Evolutionary conservation across 2,329 filamentous ascomycete genomes (phyloP), one percentile per base, ranked within the genome.

Genomic region (Knufia fluminis): DNA sequence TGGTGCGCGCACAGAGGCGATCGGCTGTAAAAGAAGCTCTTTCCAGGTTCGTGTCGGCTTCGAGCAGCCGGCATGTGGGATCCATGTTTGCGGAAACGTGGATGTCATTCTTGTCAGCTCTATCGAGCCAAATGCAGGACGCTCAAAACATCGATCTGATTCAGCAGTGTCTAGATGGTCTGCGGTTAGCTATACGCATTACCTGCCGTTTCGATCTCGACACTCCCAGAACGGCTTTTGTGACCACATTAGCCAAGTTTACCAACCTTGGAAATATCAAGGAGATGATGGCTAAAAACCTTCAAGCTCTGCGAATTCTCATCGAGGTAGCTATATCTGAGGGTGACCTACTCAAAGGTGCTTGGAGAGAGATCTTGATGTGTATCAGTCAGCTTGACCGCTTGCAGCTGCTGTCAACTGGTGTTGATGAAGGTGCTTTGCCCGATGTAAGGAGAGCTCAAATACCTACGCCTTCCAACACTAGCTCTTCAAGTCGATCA

Each of bases 1-100:
- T 98, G 31, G 86, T 97, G 64, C 84, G 88, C 60, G 90, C 87
- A 45, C 92, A 98, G 66, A 82, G 86, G 44, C 83, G 82, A 60
- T 92, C 86, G 52, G 81, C 86, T 1, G 71, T 85, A 36, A 84
- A 85, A 64, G 77, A 64, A 70, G 81, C 71, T n/a, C 68, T 66
- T 60, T 83, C 74, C 68, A 82, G 72, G 50, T 98, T 92, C 66
- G 94, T 98, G 48, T 86, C 88, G 1, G 92, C 92, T 2, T 92
- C 88, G 1, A 97, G 90, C 0, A 90, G 88, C 64, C 91, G 88
- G 60, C 92, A 98, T 65, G 86, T 96, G 44, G 92, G 92, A 0
- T 89, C 92, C 0, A 98, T 98, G 92, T 97, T 98, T 62, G 90
- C 95, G 60, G 89, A 95, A 20, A 94, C 89, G 0, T 98, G 92